Evolutionary conservation across 495 filamentous ascomycete genomes (phyloP).

Genomic region (Tuber indicum): DNA sequence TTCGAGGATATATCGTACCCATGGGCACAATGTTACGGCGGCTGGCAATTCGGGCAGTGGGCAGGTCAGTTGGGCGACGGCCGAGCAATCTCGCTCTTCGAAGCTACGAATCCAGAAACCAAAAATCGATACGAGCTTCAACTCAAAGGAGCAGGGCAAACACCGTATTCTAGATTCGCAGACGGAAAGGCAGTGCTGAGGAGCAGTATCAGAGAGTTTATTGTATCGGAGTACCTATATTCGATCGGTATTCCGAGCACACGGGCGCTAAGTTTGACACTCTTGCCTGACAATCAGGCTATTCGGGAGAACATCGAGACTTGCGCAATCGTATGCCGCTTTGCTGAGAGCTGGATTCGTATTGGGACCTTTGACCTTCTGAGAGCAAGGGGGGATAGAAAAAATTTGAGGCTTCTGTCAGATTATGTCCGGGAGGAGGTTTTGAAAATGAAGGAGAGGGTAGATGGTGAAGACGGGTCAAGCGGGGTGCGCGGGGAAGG

Average conservation of each 20-base stretch:
- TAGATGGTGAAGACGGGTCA: conserved; percentile 56
- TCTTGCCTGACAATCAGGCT: conserved; percentile 65
- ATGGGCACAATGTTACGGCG: conserved; percentile 97
- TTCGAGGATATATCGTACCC: conserved; percentile 71
- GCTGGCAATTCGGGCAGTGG: conserved; percentile 81
- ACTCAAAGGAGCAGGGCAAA: conserved; percentile 85
- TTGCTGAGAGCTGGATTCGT: conserved; percentile 85
- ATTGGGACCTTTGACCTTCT: conserved; percentile 92
- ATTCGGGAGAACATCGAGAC: conserved; percentile 80
- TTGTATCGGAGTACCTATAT: conserved; percentile 81
- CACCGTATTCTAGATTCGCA: conserved; percentile 94
- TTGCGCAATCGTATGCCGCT: conserved; percentile 82
- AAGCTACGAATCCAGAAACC: conserved; percentile 70
- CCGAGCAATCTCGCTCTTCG: conserved; percentile 87
- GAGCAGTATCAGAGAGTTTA: conserved; percentile 84
- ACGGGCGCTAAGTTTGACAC: conserved; percentile 71
- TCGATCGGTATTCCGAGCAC: conserved; percentile 80
- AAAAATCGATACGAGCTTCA: conserved; percentile 76
- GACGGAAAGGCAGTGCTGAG: conserved; percentile 91
- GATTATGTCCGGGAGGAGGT: conserved; percentile 81
- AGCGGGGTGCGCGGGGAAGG: conserved; percentile 42
- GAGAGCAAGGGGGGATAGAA: conserved; percentile 70
- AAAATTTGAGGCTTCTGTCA: conserved; percentile 62
- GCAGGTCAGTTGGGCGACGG: conserved; percentile 94
- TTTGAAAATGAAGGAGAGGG: conserved; percentile 51